Conservation (phyloP, 2,329 filamentous ascomycete genomes). For the Beauveria pseudobassiana region DNA sequence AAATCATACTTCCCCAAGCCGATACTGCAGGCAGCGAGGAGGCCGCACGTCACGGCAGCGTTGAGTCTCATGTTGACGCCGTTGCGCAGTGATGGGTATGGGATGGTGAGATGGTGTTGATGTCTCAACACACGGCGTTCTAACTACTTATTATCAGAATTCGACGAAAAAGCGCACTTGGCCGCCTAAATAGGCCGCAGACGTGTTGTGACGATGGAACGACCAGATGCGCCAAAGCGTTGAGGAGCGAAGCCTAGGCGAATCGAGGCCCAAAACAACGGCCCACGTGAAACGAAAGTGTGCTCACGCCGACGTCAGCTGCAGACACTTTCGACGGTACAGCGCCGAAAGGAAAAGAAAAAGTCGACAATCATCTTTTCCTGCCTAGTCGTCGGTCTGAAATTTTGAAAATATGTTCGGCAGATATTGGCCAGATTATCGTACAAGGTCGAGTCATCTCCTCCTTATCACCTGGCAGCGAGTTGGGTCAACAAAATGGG, state of each 20-base stretch:
- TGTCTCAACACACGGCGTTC: not conserved
- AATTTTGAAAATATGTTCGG: too few relatives aligned
- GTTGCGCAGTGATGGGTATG: not conserved
- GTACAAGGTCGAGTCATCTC: too few relatives aligned
- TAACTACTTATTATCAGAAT: not conserved
- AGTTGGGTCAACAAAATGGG: too few relatives aligned
- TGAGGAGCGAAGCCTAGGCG: conserved; percentile 12
- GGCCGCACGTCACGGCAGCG: not conserved
- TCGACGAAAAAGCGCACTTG: not conserved
- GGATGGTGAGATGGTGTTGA: not conserved
- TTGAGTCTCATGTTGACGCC: conserved; percentile 3
- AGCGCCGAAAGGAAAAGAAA: not conserved
- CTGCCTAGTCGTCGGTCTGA: too few relatives aligned
- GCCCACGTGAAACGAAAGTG: conserved; percentile 17
- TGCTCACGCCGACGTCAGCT: not conserved
- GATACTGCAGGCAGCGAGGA: conserved; percentile 8
- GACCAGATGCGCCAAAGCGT: conserved; percentile 13
- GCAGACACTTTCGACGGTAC: not conserved
- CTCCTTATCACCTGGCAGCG: too few relatives aligned
- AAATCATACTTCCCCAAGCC: conserved; percentile 36
- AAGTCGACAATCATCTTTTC: too few relatives aligned
- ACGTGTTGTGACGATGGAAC: not conserved
- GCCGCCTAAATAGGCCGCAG: not conserved
- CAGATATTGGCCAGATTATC: too few relatives aligned
- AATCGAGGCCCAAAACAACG: conserved; percentile 17